Evolutionary conservation across 805 yeast species (phyloP).

Genomic region (Phaffomyces opuntiae): DNA sequence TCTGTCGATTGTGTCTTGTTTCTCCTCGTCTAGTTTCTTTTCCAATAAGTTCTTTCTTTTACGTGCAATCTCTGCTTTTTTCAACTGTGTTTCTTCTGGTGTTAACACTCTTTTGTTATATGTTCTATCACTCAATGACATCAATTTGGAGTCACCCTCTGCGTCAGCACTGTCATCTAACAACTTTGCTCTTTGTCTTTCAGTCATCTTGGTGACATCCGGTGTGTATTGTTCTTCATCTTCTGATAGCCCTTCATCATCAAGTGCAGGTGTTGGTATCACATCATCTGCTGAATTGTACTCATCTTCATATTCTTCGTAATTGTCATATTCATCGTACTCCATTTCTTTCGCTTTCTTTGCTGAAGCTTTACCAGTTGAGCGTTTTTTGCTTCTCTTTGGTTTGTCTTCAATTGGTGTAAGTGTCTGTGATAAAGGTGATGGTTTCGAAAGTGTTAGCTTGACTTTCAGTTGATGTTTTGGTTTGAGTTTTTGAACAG

Average conservation of each 20-base stretch:
- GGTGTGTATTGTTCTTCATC: slow-evolving; percentile 15
- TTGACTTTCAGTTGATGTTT: slow-evolving; percentile 14
- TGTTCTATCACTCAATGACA: slow-evolving; percentile 17
- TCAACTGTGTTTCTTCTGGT: slow-evolving; percentile 75
- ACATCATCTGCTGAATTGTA: slow-evolving; percentile 20
- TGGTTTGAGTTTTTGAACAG: slow-evolving; percentile 3
- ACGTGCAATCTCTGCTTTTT: slow-evolving; percentile 83
- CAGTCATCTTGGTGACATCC: slow-evolving; percentile 23
- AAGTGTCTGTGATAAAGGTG: neutral
- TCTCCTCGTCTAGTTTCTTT: slow-evolving; percentile 84
- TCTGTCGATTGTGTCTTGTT: slow-evolving; percentile 84
- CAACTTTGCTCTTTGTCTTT: slow-evolving; percentile 21
- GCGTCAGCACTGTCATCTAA: slow-evolving; percentile 2
- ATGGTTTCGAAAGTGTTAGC: slow-evolving; percentile 5
- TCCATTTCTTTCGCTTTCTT: slow-evolving; percentile 1
- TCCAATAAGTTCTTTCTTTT: slow-evolving; percentile 80
- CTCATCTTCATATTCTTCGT: slow-evolving; percentile 19
- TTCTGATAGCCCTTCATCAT: slow-evolving; percentile 18
- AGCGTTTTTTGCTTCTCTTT: neutral
- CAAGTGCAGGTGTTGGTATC: slow-evolving; percentile 21
- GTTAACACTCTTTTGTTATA: slow-evolving; percentile 51
- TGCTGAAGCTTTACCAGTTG: neutral
- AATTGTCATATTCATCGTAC: slow-evolving; percentile 6
- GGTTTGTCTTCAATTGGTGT: neutral
- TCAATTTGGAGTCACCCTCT: neutral